These are phyloP conservation scores for Aspergillus mulundensis DNA, from an alignment of 495 filamentous ascomycete genomes.

Conservation along the genomic window DNA sequence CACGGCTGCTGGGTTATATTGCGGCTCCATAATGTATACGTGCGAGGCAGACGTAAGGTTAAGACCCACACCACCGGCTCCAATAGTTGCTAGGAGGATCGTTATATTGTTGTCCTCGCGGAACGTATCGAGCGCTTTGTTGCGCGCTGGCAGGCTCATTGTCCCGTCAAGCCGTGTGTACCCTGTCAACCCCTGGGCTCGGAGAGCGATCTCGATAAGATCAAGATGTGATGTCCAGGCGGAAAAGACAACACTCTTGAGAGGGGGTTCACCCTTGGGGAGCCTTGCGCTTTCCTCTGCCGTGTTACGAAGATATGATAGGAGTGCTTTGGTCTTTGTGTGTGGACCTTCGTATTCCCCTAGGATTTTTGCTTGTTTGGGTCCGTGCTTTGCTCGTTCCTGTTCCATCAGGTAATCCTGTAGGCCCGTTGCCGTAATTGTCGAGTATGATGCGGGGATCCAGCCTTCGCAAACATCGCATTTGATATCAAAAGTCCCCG, in stretches of 20 bases:
- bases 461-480: conserved; percentile 65
- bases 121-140: conserved; percentile 69
- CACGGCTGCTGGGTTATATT: conserved; percentile 93
- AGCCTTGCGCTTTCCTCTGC: conserved; percentile 55
- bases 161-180: conserved; percentile 85
- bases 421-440: conserved; percentile 62
- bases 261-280: conserved; percentile 58
- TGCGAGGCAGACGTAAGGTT: conserved; percentile 82
- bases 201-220: conserved; percentile 81
- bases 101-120: conserved; percentile 65
- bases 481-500: conserved; percentile 27
- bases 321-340: conserved; percentile 80
- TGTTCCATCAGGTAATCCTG: conserved; percentile 54
- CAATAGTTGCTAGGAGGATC: conserved; percentile 87
- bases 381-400: conserved; percentile 43
- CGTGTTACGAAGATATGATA: conserved; percentile 60
- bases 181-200: conserved; percentile 53
- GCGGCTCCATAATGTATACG: conserved; percentile 96
- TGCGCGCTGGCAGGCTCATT: conserved; percentile 70
- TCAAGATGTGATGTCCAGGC: conserved; percentile 93
- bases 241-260: conserved; percentile 91
- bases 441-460: conserved; percentile 55
- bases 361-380: conserved; percentile 55
- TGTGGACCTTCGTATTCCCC: conserved; percentile 78
- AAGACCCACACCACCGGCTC: conserved; percentile 85